Evolutionary conservation across 2,329 filamentous ascomycete genomes (phyloP), one percentile per base, ranked within the genome.

Genomic region (Cladosporium sp.): DNA sequence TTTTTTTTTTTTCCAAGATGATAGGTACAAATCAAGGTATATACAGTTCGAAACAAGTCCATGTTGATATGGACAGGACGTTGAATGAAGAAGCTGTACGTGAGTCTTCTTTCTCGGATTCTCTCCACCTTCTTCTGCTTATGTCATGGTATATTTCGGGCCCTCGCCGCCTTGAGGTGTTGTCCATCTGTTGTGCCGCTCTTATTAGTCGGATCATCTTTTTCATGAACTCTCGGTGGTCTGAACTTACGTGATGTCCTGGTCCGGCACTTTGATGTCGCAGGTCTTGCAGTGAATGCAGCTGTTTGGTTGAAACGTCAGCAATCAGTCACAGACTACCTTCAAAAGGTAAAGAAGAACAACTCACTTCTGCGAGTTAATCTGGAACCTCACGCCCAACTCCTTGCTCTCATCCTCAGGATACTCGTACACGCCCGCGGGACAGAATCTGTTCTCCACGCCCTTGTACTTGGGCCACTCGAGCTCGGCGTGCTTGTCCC

Each of bases 281-380:
- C 93, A 99, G 12, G 93, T 99, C 80, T 99, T 99, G 80, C 93
- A 99, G 73, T 99, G 93, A 58, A 99, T 95, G 69, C 93, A 99
- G 73, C 50, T 52, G 29, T n/a, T n/a, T n/a, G n/a, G n/a, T n/a
- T 96, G 60, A 36, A 18, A 15, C n/a, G n/a, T n/a, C n/a, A 36
- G 9, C 3, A 43, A 66, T 68, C 64, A 73, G 64, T 37, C 18
- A 12, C 5, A 15, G 30, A 8, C 34, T 20, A 54, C 51, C 17
- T 29, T 42, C 22, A 17, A 48, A 12, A n/a, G n/a, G 7, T 13
- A 15, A 18, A 37, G 11, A 29, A 83, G 89, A 82, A 78, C 95
- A 89, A 51, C 50, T 42, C 37, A 52, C 50, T 96, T 97, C 70
- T 97, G 92, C 43, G 91, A 76, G 65, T 97, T 97, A 68, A 99